A percentile compares a stretch with the other conserved stretches of the same genome.
Conservation (phyloP, 192 early-diverging fungal genomes). For the Lunasporangiospora selenospora region DNA sequence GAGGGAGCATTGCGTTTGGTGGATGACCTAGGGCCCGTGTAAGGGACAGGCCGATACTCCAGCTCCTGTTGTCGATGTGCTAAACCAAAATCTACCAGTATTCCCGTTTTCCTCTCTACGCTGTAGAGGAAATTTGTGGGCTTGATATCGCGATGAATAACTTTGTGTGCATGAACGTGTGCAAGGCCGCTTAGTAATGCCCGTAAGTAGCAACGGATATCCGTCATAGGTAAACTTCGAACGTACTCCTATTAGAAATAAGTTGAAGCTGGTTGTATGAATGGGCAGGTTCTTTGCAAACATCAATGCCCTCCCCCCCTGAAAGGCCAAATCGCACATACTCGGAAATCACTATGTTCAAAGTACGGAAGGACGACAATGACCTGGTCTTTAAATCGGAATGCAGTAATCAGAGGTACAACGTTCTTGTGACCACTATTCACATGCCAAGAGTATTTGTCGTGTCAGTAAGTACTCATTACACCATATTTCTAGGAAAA, state of each 20-base stretch:
- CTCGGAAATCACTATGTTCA: slow-evolving; percentile 81
- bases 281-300: too few relatives aligned
- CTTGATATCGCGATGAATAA: slow-evolving; percentile 95
- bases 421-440: slow-evolving; percentile 73
- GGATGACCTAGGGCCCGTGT: too few relatives aligned
- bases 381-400: slow-evolving; percentile 84
- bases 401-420: slow-evolving; percentile 78
- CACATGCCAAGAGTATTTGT: too few relatives aligned
- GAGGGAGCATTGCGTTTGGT: neutral
- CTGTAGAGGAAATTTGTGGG: slow-evolving; percentile 96
- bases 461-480: slow-evolving; percentile 8
- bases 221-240: slow-evolving; percentile 60
- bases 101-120: slow-evolving; percentile 67
- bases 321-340: slow-evolving; percentile 34
- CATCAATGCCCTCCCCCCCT: too few relatives aligned
- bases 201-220: slow-evolving; percentile 81
- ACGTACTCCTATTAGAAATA: slow-evolving; percentile 64
- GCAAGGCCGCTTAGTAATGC: slow-evolving; percentile 74
- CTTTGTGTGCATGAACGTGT: slow-evolving; percentile 71
- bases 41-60: too few relatives aligned
- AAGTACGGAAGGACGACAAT: slow-evolving; percentile 86
- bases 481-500: neutral
- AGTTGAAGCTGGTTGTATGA: too few relatives aligned
- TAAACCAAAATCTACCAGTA: slow-evolving; percentile 93
- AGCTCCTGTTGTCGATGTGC: slow-evolving; percentile 65